Base-by-base conservation (phyloP, 805 yeast genomes). In the Candida endomychidarum region DNA sequence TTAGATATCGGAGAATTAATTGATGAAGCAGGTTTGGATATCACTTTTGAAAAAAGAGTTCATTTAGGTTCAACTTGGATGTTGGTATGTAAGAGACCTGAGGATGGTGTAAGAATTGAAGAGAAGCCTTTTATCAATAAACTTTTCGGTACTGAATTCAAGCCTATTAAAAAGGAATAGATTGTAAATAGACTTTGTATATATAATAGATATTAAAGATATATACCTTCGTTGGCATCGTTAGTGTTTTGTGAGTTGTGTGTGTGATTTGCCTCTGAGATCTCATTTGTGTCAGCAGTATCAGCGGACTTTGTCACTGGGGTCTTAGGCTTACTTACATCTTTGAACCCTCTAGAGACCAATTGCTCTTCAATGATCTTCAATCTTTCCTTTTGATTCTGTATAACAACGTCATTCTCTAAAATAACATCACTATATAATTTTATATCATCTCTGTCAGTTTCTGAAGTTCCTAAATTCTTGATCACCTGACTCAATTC, bases 31-130 rank as follows among this genome's bases (percentile, higher is more conserved):
- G 96, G 95, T 0, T 69, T 93, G 41, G 90, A 85, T 49, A 76
- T 93, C 31, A 86, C 89, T 2, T 81, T 79, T 50, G 91, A 86
- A 53, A 79, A 78, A 47, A 72, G 96, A 48, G 80, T 80, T 15
- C 97, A 93, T 64, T 74, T 93, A 46, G 98, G 98, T 15, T 86
- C 98, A 1, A 88, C 96, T 4, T 90, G 93, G 93, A 76, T 84
- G 63, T 71, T 84, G 49, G 80, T 84, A 6, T 84, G 88, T 30
- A 86, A 86, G 63, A 71, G 75, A 49, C 83, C 83, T n/a, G 83
- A 80, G 40, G 91, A 84, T 55, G 70, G 75, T 5, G 68, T 67
- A 67, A 51, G 67, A 58, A 34, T 57, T 30, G 68, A 65, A 29
- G 74, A 68, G 42, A 67, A 67, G 49, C 65, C 73, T 14, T 69